Evolutionary conservation across 2,329 filamentous ascomycete genomes (phyloP).

Genomic region (Alternaria sp.): DNA sequence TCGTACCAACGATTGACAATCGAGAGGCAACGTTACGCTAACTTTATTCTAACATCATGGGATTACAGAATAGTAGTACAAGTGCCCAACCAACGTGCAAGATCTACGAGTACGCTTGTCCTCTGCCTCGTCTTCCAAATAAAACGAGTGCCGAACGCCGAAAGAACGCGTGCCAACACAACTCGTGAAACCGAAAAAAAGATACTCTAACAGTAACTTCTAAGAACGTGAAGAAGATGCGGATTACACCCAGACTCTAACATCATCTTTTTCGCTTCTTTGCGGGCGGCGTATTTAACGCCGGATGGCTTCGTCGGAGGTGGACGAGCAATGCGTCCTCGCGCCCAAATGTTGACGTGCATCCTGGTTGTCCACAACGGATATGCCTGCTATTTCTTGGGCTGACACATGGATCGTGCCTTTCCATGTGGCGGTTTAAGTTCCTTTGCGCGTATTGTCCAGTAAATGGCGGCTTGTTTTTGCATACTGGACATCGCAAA

Average conservation of each 20-base stretch:
- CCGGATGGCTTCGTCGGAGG: slow-evolving; percentile 7
- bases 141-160: not conserved
- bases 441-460: slow-evolving; percentile 11
- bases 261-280: slow-evolving; percentile 5
- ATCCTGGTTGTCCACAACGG: slow-evolving; percentile 4
- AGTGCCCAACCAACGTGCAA: not conserved
- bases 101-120: not conserved
- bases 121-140: not conserved
- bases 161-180: not conserved
- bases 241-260: too few species aligned
- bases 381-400: not conserved
- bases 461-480: not conserved
- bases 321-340: slow-evolving; percentile 9
- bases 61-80: not conserved
- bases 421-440: slow-evolving; percentile 6
- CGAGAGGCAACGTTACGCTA: slow-evolving; percentile 14
- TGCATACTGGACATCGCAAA: not conserved
- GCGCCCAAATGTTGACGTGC: slow-evolving; percentile 2
- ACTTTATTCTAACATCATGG: slow-evolving; percentile 8
- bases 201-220: not conserved
- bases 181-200: not conserved
- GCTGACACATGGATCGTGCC: accelerated
- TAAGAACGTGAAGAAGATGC: not conserved
- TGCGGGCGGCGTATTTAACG: not conserved
- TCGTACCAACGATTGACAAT: not conserved